Conservation (phyloP, 257 asterid species). For the Coffea eugenioides region DNA sequence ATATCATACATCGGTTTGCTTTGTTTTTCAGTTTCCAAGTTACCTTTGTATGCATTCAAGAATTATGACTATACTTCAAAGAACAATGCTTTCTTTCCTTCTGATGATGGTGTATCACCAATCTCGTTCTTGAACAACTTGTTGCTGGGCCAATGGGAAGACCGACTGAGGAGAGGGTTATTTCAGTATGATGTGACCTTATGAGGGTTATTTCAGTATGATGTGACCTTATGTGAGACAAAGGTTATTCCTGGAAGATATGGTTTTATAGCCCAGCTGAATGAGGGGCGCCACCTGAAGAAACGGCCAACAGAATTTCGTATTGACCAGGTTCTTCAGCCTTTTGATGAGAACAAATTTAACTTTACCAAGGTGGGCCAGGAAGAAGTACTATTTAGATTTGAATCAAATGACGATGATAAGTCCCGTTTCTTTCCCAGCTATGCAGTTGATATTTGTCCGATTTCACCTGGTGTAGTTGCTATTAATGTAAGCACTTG, state of each 20-base stretch:
- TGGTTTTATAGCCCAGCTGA: slow-evolving; percentile 76
- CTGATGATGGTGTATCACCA: slow-evolving; percentile 30
- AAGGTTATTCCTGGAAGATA: slow-evolving; percentile 57
- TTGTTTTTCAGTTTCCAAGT: slow-evolving; percentile 42
- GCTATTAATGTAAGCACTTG: slow-evolving; percentile 61
- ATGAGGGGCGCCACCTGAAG: slow-evolving; percentile 82
- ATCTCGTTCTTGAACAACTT: slow-evolving; percentile 44
- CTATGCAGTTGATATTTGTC: slow-evolving; percentile 25
- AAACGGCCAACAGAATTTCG: slow-evolving; percentile 74
- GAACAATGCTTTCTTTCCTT: slow-evolving; percentile 19
- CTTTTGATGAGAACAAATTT: slow-evolving; percentile 63
- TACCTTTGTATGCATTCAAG: slow-evolving; percentile 61
- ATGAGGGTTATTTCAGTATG: slow-evolving; percentile 70
- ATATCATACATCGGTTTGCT: slow-evolving; percentile 10
- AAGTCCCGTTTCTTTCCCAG: slow-evolving; percentile 32
- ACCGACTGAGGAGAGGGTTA: slow-evolving; percentile 52
- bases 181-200: too few relatives aligned
- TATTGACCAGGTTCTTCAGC: slow-evolving; percentile 75
- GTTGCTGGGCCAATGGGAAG: slow-evolving; percentile 75
- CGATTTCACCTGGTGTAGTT: slow-evolving; percentile 51
- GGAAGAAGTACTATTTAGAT: slow-evolving; percentile 73
- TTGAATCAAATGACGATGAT: slow-evolving; percentile 47
- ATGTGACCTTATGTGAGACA: slow-evolving; percentile 67
- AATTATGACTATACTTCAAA: slow-evolving; percentile 31
- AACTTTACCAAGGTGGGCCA: slow-evolving; percentile 70